Evolutionary conservation across 768 basidiomycete genomes (phyloP).

Genomic region (Tricholoma matsutake): DNA sequence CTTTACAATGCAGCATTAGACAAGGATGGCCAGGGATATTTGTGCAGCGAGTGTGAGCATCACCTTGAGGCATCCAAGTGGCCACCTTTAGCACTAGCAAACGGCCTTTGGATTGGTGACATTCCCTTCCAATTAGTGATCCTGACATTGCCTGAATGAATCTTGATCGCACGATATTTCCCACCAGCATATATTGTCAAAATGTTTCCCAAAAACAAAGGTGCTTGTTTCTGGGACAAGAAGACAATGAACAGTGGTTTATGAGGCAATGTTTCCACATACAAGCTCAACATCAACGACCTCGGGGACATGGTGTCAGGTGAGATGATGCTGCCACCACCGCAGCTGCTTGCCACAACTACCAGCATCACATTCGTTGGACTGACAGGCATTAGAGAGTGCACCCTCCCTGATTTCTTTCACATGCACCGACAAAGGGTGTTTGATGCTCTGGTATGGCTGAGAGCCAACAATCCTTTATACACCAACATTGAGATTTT

Average conservation of each 20-base stretch:
- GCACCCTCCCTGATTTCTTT: neutral
- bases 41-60: too few species aligned
- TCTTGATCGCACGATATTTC: neutral
- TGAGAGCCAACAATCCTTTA: neutral
- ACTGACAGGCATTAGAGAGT: neutral
- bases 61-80: too few species aligned
- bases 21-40: too few species aligned
- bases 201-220: neutral
- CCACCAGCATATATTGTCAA: neutral
- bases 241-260: slow-evolving; percentile 10
- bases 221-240: neutral
- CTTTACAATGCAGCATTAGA: too few species aligned
- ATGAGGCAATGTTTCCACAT: slow-evolving; percentile 8
- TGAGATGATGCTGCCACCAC: too few species aligned
- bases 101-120: neutral
- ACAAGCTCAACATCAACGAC: too few species aligned
- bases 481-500: slow-evolving; percentile 13
- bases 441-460: neutral
- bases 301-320: too few species aligned
- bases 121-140: neutral
- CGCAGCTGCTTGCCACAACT: too few species aligned
- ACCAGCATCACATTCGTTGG: neutral
- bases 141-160: neutral
- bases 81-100: neutral
- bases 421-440: neutral